phyloP scores from a whole-genome alignment of 179 eudicot genomes.

The Silene coronaria region DNA sequence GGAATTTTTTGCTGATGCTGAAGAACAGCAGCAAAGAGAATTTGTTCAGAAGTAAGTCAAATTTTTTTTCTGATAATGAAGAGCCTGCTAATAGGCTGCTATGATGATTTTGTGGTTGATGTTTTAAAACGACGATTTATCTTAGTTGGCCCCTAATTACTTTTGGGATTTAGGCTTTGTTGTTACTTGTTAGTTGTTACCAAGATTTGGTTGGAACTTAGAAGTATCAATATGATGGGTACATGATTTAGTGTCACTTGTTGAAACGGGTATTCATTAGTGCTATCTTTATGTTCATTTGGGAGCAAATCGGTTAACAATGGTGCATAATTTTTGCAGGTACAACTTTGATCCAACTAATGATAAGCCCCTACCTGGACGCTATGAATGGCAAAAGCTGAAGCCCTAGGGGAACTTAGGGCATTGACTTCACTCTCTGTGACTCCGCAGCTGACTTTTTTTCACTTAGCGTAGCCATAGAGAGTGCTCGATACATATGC shows the following conservation, averaged over 20 bases:
- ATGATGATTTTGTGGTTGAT: not conserved
- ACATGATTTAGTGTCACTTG: too few relatives aligned
- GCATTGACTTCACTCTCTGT: not conserved
- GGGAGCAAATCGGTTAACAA: not conserved
- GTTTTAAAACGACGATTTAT: not conserved
- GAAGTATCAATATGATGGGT: too few relatives aligned
- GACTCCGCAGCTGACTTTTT: constrained; percentile 13
- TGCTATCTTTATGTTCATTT: not conserved
- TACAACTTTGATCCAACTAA: constrained; percentile 57
- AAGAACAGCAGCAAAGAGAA: constrained; percentile 33
- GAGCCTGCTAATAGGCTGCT: not conserved
- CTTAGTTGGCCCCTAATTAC: not conserved
- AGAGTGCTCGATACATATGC: constrained; percentile 19
- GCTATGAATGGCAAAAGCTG: constrained; percentile 46
- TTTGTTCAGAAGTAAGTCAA: constrained; percentile 41
- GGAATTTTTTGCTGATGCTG: constrained; percentile 34
- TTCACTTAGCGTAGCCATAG: constrained; percentile 17
- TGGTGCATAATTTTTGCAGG: constrained; percentile 29
- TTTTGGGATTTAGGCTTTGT: too few relatives aligned
- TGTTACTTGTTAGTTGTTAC: too few relatives aligned
- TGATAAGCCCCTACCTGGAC: constrained; percentile 56
- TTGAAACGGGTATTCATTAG: too few relatives aligned
- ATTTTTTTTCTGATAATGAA: not conserved
- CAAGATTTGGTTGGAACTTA: not conserved
- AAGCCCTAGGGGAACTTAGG: constrained; percentile 19